phyloP scores from a whole-genome alignment of 805 yeast species.

The Candida nemodendra region DNA sequence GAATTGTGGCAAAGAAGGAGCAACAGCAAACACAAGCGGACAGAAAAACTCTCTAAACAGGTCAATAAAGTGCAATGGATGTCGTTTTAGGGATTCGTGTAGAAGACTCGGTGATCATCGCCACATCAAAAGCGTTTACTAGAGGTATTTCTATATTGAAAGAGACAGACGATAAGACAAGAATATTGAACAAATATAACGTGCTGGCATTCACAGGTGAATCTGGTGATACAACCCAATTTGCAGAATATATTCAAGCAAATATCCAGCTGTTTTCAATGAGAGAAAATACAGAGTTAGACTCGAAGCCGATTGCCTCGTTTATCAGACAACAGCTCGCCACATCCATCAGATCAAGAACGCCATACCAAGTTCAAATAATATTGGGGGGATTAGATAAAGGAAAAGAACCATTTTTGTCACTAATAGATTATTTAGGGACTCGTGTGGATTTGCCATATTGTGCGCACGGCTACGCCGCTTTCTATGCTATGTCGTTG shows the following conservation, averaged over 20 bases:
- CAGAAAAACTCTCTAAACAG: neutral
- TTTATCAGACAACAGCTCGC: slow-evolving; percentile 89
- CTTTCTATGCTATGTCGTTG: slow-evolving; percentile 86
- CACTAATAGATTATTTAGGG: slow-evolving; percentile 93
- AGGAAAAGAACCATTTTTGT: slow-evolving; percentile 54
- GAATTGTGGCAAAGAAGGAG: too few species aligned
- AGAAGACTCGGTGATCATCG: slow-evolving; percentile 76
- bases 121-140: slow-evolving; percentile 93
- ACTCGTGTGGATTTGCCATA: slow-evolving; percentile 89
- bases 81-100: slow-evolving; percentile 84
- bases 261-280: slow-evolving; percentile 84
- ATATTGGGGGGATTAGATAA: slow-evolving; percentile 79
- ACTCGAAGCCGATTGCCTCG: slow-evolving; percentile 83
- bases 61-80: slow-evolving; percentile 58
- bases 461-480: slow-evolving; percentile 99
- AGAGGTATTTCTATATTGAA: slow-evolving; percentile 85
- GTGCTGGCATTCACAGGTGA: slow-evolving; percentile 92
- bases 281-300: slow-evolving; percentile 78
- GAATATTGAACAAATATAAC: slow-evolving; percentile 69
- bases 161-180: slow-evolving; percentile 76
- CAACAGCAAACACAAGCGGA: neutral
- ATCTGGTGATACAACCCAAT: slow-evolving; percentile 93
- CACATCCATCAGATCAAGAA: slow-evolving; percentile 83
- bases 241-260: slow-evolving; percentile 92
- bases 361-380: slow-evolving; percentile 94